Conservation (phyloP, 176 grass and related monocot genomes). For the Eragrostis nindensis region DNA sequence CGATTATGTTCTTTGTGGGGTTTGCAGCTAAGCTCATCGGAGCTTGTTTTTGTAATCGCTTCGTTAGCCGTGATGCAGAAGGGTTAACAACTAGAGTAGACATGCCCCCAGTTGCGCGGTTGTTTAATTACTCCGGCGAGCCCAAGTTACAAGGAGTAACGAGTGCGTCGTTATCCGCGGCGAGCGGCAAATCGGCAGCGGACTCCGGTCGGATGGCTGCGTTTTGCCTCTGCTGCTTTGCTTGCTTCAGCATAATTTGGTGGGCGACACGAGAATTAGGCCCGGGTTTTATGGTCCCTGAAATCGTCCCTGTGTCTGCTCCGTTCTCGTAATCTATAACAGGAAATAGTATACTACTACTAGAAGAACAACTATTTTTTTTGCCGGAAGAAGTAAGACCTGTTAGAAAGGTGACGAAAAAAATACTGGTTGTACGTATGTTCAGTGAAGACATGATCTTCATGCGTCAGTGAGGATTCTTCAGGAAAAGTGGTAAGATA, state of each 20-base stretch:
- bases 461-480: slow-evolving; percentile 3
- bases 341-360: no score
- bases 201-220: no score
- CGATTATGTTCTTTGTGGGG: neutral
- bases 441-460: neutral
- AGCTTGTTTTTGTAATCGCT: neutral
- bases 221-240: neutral
- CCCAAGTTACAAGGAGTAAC: slow-evolving; percentile 18
- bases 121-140: slow-evolving; percentile 30
- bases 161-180: slow-evolving; percentile 11
- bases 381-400: no score
- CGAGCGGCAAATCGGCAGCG: neutral
- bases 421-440: neutral
- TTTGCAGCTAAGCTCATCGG: neutral
- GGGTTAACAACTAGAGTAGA: neutral
- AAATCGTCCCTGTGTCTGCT: neutral
- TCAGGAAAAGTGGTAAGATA: neutral
- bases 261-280: slow-evolving; percentile 20
- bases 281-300: slow-evolving; percentile 18
- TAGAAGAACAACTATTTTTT: no score
- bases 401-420: no score
- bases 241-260: neutral
- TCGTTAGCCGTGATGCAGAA: neutral
- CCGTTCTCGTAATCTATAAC: no score
- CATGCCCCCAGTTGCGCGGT: neutral